Percentiles rank a stretch among this genome's conserved stretches.
phyloP scores from a whole-genome alignment of 805 yeast genomes.

The Cyberlindnera samutprakarnensis region DNA sequence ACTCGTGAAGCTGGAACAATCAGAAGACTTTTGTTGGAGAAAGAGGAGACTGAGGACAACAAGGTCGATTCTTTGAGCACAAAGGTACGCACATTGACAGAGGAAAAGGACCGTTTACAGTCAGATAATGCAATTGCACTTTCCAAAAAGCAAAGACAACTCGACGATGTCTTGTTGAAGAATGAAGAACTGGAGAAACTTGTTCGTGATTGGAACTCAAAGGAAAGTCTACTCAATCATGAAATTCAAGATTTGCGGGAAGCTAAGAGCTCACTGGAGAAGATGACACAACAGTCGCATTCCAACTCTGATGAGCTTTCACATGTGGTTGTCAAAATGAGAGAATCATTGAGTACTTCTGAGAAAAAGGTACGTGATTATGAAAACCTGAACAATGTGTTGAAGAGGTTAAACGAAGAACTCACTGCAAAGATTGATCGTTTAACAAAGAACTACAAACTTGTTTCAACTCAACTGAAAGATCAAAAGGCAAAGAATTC shows the following conservation, averaged over 20 bases:
- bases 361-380: slow-evolving; percentile 47
- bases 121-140: slow-evolving; percentile 39
- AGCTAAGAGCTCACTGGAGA: slow-evolving; percentile 24
- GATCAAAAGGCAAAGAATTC: slow-evolving; percentile 18
- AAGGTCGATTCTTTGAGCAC: slow-evolving; percentile 49
- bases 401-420: slow-evolving; percentile 60
- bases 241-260: slow-evolving; percentile 25
- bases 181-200: slow-evolving; percentile 32
- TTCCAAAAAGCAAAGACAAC: slow-evolving; percentile 54
- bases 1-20: slow-evolving; percentile 71
- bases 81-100: slow-evolving; percentile 41
- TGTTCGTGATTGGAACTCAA: slow-evolving; percentile 26
- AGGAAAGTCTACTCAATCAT: slow-evolving; percentile 25
- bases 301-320: slow-evolving; percentile 27
- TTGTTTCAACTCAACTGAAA: slow-evolving; percentile 43
- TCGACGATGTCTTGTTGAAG: slow-evolving; percentile 51
- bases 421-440: slow-evolving; percentile 59
- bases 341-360: slow-evolving; percentile 43
- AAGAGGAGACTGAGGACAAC: slow-evolving; percentile 48
- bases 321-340: slow-evolving; percentile 33
- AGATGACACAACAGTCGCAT: slow-evolving; percentile 18
- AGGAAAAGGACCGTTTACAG: slow-evolving; percentile 58
- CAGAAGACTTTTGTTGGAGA: slow-evolving; percentile 59
- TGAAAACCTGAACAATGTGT: slow-evolving; percentile 43
- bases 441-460: slow-evolving; percentile 61